A percentile compares a stretch with the other conserved stretches of the same genome.
Evolutionary conservation across 2,329 filamentous ascomycete species (phyloP).

Genomic region (Colletotrichum tabaci): DNA sequence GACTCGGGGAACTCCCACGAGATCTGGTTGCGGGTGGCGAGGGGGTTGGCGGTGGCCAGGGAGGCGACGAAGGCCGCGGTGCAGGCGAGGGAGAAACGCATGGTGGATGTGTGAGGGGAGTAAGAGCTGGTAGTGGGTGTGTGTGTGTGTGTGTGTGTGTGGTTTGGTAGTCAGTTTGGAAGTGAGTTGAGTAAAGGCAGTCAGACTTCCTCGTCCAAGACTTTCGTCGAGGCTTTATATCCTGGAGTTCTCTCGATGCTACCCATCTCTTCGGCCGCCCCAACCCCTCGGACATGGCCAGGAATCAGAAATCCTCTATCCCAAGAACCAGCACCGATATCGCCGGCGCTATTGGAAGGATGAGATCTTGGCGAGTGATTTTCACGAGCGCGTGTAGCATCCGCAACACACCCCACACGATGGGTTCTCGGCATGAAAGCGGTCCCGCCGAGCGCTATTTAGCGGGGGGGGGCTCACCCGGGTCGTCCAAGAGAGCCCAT

Average conservation of each 20-base stretch:
- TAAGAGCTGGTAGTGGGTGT: too few species aligned
- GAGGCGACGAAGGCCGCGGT: conserved; percentile 49
- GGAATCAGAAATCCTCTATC: not conserved
- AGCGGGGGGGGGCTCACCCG: conserved; percentile 9
- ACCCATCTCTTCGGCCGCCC: not conserved
- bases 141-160: not conserved
- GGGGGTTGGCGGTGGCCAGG: conserved; percentile 44
- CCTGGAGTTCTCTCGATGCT: not conserved
- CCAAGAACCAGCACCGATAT: conserved; percentile 34
- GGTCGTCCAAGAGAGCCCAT: conserved; percentile 11
- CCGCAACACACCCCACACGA: not conserved
- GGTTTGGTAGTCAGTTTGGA: not conserved
- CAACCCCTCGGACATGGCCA: not conserved
- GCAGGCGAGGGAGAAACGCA: conserved; percentile 48
- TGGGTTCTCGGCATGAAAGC: conserved; percentile 11
- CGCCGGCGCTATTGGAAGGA: conserved; percentile 27
- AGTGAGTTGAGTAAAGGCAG: not conserved
- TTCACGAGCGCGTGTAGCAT: not conserved
- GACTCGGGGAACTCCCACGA: conserved; percentile 49
- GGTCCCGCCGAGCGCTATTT: conserved; percentile 22
- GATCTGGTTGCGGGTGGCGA: conserved; percentile 31
- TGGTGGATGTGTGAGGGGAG: conserved; percentile 41
- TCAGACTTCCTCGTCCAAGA: too few species aligned
- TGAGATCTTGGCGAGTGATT: conserved; percentile 25
- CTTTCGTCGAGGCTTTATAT: conserved; percentile 4